Evolutionary conservation across 305 asterid species (phyloP), one percentile per base, ranked within the genome.

Genomic region (Fraxinus latifolia): DNA sequence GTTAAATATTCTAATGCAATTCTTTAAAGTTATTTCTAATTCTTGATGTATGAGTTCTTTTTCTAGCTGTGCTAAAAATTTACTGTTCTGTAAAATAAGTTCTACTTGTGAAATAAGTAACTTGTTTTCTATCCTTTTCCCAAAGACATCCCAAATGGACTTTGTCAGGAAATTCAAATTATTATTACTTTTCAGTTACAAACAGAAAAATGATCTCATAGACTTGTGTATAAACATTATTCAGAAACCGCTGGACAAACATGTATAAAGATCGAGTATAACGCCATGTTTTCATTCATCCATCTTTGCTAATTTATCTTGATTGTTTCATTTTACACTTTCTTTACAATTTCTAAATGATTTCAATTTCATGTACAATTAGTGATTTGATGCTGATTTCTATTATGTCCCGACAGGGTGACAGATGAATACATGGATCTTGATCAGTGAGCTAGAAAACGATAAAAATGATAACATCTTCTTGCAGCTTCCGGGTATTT

Each of bases 351-450:
- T 55, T n/a, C 11, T 58, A 58, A 19, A 19, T 58, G 29, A 50
- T 65, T 67, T 67, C 34, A 27, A 67, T 67, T 67, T 67, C 74
- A 2, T 11, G 36, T 67, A 25, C 6, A 19, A 25, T 67, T 67
- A 3, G 11, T 23, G 74, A 33, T 78, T 60, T 78, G 55, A 36
- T 72, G 60, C 47, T 33, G 27, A 12, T 58, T 44, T 67, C 9
- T 8, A 11, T 29, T 0, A 21, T 7, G 17, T 87, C 32, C 36
- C 72, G 12, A 55, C 88, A 95, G 98, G 92, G 87, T 86, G 75
- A 93, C 97, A 0, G 97, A 97, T 47, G 94, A 90, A 88, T 95
- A 92, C 84, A 58, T 33, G 86, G 97, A 95, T 87, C 58, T 89
- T 73, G 94, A 90, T 60, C 87, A n/a, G 77, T 2, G 87, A 15